Base-by-base conservation (phyloP, 805 yeast genomes). In the Blastobotrys peoriensis region DNA sequence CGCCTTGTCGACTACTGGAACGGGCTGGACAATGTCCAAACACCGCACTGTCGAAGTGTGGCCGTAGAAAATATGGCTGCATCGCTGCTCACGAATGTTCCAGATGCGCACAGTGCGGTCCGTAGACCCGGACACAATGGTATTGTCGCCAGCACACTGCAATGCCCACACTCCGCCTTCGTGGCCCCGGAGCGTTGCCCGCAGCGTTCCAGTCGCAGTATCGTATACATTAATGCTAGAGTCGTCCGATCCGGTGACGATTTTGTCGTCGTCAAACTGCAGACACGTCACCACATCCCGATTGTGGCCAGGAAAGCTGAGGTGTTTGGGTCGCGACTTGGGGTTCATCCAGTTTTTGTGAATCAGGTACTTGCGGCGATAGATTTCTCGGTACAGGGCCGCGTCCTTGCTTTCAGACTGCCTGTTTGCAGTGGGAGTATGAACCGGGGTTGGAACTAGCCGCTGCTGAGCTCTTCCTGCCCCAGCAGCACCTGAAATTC, bases 121-220 rank as follows among this genome's bases (percentile, higher is more conserved):
- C 0, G 97, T 91, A 1, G 96, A 83, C 0, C 98, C 98, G 48
- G 94, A 84, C 1, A 91, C 95, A 37, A 93, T 70, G 5, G 88
- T 86, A 44, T 63, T 64, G n/a, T 57, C 55, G 18, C 86, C 88
- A 44, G 76, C 71, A 59, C 88, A 89, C 64, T 91, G 87, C 61
- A 93, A 72, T 1, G 98, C 98, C 98, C 98, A 93, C 3, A 93
- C 98, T 33, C 98, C 98, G 37, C 98, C 98, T 44, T 84, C 95
- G 60, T 93, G 98, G 5, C 96, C 97, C 36, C 73, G 70, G 36
- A 93, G 70, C 4, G 79, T 79, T 35, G 74, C 69, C 5, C 80
- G 57, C 41, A 82, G 69, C 35, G 68, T 66, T 3, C 97, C 97
- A 1, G 84, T 78, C 23, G 71, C 68, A 0, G 96, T 79, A 52